Conservation (phyloP, 73 alveolate species). For the Paramecium primaurelia region DNA sequence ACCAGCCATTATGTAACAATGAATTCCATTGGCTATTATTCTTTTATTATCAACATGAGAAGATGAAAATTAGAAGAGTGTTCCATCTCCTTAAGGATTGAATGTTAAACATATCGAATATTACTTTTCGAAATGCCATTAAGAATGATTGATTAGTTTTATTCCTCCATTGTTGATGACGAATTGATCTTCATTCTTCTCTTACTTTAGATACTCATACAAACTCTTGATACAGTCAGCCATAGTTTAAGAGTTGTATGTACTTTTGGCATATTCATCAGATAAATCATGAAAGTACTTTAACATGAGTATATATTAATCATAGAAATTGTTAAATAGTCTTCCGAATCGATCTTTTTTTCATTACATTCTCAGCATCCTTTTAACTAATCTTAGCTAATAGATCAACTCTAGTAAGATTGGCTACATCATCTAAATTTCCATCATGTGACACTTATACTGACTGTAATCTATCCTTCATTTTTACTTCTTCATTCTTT, state of each 20-base stretch:
- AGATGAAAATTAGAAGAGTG: background rate
- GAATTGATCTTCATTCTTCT: background rate
- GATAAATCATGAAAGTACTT: background rate
- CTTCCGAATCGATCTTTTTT: background rate
- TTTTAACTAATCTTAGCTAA: slow-evolving; percentile 27
- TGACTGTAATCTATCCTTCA: background rate
- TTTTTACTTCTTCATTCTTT: slow-evolving; percentile 42
- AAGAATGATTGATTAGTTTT: background rate
- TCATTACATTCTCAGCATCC: slow-evolving; percentile 56
- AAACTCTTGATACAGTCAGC: background rate
- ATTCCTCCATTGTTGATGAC: background rate
- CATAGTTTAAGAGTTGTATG: background rate
- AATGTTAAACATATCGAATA: background rate
- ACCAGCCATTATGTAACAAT: background rate
- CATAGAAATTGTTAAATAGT: background rate
- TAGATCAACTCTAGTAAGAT: slow-evolving; percentile 52
- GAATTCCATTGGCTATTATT: slow-evolving; percentile 1
- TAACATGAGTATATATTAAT: background rate
- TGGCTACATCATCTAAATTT: background rate
- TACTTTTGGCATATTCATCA: background rate
- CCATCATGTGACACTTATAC: slow-evolving; percentile 13
- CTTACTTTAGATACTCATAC: background rate
- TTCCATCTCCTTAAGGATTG: slow-evolving; percentile 2
- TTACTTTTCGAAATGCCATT: background rate
- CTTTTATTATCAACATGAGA: background rate